phyloP scores from a whole-genome alignment of 73 alveolate genomes.

The Paramecium pentaurelia region DNA sequence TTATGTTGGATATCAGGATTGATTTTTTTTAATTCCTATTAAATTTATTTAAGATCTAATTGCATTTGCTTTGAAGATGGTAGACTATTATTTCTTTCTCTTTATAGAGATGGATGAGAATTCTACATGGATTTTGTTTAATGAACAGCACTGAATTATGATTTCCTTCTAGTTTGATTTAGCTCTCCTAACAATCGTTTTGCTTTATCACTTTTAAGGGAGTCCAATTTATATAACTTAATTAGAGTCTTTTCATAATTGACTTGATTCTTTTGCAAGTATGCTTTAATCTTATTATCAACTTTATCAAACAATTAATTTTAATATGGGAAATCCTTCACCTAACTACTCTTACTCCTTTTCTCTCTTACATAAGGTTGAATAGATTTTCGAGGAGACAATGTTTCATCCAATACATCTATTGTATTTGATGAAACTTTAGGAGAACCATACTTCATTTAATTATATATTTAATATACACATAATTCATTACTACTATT shows the following conservation, averaged over 20 bases:
- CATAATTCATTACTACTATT: not conserved
- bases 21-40: constrained; percentile 31
- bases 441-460: constrained; percentile 12
- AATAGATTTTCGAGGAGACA: not conserved
- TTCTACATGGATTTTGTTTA: not conserved
- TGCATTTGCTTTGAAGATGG: constrained; percentile 2
- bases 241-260: constrained; percentile 30
- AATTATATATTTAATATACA: not conserved
- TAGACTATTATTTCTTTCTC: constrained; percentile 25
- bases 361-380: not conserved
- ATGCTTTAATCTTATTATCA: constrained; percentile 1
- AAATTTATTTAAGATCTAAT: not conserved
- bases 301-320: constrained; percentile 27
- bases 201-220: not conserved
- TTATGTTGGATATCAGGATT: constrained; percentile 27
- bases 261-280: not conserved
- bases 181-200: constrained; percentile 15
- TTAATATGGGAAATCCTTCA: not conserved
- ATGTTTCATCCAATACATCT: not conserved
- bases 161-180: constrained; percentile 6
- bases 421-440: not conserved
- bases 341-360: not conserved
- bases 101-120: not conserved
- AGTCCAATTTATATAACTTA: not conserved
- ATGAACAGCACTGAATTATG: not conserved